These are phyloP conservation scores for Lactarius trivialis DNA, from an alignment of 768 basidiomycete genomes.

Conservation along the genomic window DNA sequence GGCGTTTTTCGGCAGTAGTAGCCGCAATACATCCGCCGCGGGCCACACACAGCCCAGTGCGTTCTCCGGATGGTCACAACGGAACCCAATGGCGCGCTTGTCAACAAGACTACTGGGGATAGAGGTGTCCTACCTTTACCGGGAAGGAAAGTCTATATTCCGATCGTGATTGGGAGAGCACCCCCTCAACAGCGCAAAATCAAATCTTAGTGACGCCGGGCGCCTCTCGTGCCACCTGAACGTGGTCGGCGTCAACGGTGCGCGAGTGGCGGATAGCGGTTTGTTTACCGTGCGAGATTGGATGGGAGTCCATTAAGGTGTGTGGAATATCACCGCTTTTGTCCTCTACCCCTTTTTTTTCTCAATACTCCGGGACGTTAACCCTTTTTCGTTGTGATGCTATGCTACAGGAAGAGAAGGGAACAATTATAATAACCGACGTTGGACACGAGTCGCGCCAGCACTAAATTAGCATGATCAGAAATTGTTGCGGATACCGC, in stretches of 20 bases:
- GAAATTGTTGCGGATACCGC: background rate
- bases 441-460: background rate
- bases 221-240: too few relatives aligned
- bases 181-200: background rate
- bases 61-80: background rate
- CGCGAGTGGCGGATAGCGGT: constrained; percentile 24
- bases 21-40: background rate
- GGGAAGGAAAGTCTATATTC: constrained; percentile 3
- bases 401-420: background rate
- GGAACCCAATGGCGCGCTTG: constrained; percentile 3
- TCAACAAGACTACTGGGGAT: background rate
- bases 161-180: background rate
- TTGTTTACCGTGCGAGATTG: constrained; percentile 41
- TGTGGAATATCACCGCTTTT: background rate
- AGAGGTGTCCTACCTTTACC: constrained; percentile 4
- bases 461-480: background rate
- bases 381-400: background rate
- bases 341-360: background rate
- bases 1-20: constrained; percentile 2
- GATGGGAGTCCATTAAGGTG: background rate
- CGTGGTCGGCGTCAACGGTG: constrained; percentile 33
- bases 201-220: background rate
- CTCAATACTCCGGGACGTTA: too few relatives aligned
- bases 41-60: background rate
- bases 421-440: background rate